Conservation (phyloP, 2,329 filamentous ascomycete species). For the Mollisiaceae sp. region DNA sequence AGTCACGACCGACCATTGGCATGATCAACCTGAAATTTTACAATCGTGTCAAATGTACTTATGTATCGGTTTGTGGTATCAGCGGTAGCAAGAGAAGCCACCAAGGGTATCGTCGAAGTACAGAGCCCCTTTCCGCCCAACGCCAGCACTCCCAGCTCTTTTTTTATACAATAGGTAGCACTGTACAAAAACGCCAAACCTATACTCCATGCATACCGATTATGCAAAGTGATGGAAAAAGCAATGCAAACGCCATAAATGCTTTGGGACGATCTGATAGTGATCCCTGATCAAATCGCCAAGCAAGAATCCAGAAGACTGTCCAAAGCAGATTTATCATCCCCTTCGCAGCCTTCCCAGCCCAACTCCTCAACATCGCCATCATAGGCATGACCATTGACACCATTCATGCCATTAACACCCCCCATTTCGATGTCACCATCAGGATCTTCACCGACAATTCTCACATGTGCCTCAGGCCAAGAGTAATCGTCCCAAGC, state of each 20-base stretch:
- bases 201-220: constrained; percentile 26
- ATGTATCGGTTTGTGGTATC: constrained; percentile 6
- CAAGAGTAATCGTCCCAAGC: constrained; percentile 63
- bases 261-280: constrained; percentile 9
- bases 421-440: constrained; percentile 44
- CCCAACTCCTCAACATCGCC: constrained; percentile 62
- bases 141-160: constrained; percentile 21
- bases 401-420: constrained; percentile 50
- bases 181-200: constrained; percentile 27
- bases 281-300: constrained; percentile 34
- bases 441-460: constrained; percentile 43
- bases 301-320: constrained; percentile 52
- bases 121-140: constrained; percentile 16
- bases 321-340: constrained; percentile 60
- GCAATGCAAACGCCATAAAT: constrained; percentile 32
- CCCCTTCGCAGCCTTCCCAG: constrained; percentile 65
- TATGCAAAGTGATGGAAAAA: constrained; percentile 30
- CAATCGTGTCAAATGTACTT: not conserved
- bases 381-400: constrained; percentile 57
- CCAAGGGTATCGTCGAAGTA: constrained; percentile 40
- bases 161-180: constrained; percentile 31
- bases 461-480: constrained; percentile 40
- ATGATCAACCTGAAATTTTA: not conserved
- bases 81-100: not conserved
- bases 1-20: not conserved